Base-by-base conservation (phyloP, 371 early-diverging fungal species). In the Haplosporangium sp. region DNA sequence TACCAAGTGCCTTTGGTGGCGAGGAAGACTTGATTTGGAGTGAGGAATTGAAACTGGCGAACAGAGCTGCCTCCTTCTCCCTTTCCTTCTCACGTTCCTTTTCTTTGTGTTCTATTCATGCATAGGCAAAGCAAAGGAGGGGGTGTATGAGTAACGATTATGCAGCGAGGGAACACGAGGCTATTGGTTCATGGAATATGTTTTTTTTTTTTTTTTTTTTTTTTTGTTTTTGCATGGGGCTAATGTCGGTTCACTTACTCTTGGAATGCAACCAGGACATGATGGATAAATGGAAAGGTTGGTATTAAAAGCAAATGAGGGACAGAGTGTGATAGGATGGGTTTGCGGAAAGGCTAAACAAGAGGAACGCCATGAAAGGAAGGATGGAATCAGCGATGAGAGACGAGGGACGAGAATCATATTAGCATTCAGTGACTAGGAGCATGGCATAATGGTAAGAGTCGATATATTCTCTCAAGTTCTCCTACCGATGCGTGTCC, bases 221-320 rank as follows among this genome's bases (percentile, higher is more conserved):
- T 29, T 4, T 29, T 29, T 29, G 1, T 29, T 29, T 29, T 29
- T 29, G 29, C 29, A 29, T 29, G 29, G 29, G 29, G 29, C 29
- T 29, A 29, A 47, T 16, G 47, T 45, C n/a, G 55, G 21, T 13
- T 38, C 36, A 41, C 74, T 67, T 75, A 75, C 76, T 77, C 57
- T 72, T 77, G 47, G 77, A 72, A 23, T 77, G 71, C 68, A 77
- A 61, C 79, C 79, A 77, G 63, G 70, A 70, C 72, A 79, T 79
- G 64, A 41, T 43, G 60, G 48, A 23, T 40, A 14, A 29, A 36
- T 18, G 20, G n/a, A 18, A 10, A 29, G 62, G 50, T 36, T 51
- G 21, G 38, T 12, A 50, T 6, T 14, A 23, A 36, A 43, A 53
- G 52, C 43, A 37, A 53, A 29, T 14, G 47, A 48, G 21, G 13